Evolutionary conservation across 2,329 filamentous ascomycete genomes (phyloP).

Genomic region (Pseudocercospora crystallina): DNA sequence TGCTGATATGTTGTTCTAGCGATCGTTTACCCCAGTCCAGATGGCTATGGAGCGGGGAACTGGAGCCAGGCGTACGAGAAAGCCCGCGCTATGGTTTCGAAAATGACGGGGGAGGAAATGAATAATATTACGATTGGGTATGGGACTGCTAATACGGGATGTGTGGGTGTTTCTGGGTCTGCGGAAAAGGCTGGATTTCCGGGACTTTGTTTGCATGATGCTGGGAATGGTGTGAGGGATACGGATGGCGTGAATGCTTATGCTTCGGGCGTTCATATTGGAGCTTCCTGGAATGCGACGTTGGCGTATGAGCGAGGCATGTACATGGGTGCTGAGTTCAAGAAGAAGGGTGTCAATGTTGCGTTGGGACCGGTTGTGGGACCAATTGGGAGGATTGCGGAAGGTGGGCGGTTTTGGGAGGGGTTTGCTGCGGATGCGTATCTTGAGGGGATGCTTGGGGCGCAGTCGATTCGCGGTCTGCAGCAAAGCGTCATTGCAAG

Average conservation of each 20-base stretch:
- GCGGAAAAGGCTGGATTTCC: conserved; percentile 40
- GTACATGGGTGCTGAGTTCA: conserved; percentile 60
- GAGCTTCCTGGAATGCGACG: conserved; percentile 54
- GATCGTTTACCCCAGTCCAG: conserved; percentile 14
- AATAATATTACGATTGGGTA: conserved; percentile 39
- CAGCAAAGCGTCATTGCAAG: conserved; percentile 59
- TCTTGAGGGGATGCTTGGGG: conserved; percentile 55
- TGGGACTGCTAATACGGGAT: conserved; percentile 33
- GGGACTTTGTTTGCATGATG: conserved; percentile 44
- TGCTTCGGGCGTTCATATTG: conserved; percentile 44
- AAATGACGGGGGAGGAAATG: conserved; percentile 39
- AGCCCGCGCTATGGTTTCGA: conserved; percentile 34
- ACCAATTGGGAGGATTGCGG: conserved; percentile 68
- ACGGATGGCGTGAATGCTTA: conserved; percentile 46
- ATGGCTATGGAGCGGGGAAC: conserved; percentile 35
- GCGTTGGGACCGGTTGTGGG: conserved; percentile 68
- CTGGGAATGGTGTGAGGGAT: conserved; percentile 43
- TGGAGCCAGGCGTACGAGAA: conserved; percentile 35
- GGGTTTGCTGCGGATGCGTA: conserved; percentile 70
- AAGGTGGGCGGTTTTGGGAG: conserved; percentile 70
- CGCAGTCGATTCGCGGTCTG: conserved; percentile 55
- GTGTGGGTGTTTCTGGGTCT: conserved; percentile 38
- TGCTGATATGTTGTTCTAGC: neutral
- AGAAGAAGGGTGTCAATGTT: conserved; percentile 57
- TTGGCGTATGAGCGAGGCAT: conserved; percentile 53